A percentile compares a stretch with the other conserved stretches of the same genome.
Conservation (phyloP, 108 stramenopile species). For the Cylindrotheca fusiformis region DNA sequence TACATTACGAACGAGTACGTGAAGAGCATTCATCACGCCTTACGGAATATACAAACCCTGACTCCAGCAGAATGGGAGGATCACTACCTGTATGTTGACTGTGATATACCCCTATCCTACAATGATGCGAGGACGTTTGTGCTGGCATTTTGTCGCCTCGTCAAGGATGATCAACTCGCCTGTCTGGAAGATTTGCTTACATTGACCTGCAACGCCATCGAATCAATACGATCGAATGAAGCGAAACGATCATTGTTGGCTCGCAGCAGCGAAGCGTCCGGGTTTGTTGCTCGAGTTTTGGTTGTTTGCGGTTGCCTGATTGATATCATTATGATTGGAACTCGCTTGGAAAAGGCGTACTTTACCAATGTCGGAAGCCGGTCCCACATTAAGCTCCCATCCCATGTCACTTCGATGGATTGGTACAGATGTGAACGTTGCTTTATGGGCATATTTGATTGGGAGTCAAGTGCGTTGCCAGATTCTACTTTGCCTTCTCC, state of each 20-base stretch:
- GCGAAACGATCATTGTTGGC: constrained; percentile 1
- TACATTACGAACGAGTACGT: constrained; percentile 25
- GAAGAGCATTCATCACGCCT: constrained; percentile 16
- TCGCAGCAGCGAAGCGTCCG: constrained; percentile 28
- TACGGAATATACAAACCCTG: constrained; percentile 12
- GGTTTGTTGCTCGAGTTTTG: constrained; percentile 56
- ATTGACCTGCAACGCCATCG: constrained; percentile 20
- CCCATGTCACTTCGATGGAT: constrained; percentile 2
- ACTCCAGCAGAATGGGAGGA: constrained; percentile 23
- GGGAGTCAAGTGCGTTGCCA: constrained; percentile 54
- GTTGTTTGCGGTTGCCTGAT: constrained; percentile 41
- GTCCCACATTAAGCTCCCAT: constrained; percentile 11
- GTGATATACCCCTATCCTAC: constrained; percentile 34
- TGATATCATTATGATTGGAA: constrained; percentile 31
- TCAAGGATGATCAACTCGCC: constrained; percentile 25
- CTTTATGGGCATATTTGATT: constrained; percentile 69
- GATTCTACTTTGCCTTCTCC: constrained; percentile 6
- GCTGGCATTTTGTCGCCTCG: constrained; percentile 44
- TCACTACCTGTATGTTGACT: constrained; percentile 14
- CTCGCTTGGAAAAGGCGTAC: constrained; percentile 5
- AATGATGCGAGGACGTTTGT: constrained; percentile 46
- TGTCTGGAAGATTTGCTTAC: constrained; percentile 34
- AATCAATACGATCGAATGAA: constrained; percentile 7
- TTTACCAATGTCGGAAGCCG: constrained; percentile 4
- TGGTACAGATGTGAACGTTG: constrained; percentile 36